Evolutionary conservation across 139 green algal species (phyloP).

Genomic region (Closterium sp.): DNA sequence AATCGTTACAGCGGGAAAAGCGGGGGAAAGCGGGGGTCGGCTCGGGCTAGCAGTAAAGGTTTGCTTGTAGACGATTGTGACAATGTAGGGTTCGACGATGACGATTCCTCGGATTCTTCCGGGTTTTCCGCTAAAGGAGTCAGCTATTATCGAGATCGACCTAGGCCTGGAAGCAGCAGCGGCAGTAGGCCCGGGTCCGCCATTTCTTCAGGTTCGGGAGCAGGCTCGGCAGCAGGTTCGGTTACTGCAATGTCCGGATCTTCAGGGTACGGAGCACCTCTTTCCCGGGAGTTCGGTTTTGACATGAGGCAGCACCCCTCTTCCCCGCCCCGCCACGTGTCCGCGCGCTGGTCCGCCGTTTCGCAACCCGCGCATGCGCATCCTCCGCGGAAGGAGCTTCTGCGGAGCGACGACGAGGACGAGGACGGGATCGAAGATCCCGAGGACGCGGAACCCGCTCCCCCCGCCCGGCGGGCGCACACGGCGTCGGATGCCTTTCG

Average conservation of each 20-base stretch:
- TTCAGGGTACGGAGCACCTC: background rate
- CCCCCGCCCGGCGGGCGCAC: background rate
- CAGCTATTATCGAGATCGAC: background rate
- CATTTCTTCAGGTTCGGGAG: background rate
- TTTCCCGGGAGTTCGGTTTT: background rate
- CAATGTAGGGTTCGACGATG: background rate
- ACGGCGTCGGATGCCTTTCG: background rate
- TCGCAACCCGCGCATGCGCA: background rate
- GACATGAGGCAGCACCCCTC: background rate
- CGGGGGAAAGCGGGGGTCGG: background rate
- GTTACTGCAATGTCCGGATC: background rate
- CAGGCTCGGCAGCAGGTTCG: background rate
- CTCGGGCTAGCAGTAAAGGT: background rate
- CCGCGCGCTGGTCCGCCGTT: background rate
- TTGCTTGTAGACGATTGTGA: background rate
- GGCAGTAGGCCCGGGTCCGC: background rate
- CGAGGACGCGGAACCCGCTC: background rate
- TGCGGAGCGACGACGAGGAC: background rate
- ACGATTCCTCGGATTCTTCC: background rate
- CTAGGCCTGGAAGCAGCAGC: background rate
- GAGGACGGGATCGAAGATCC: background rate
- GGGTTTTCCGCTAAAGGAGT: background rate
- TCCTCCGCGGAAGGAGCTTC: background rate
- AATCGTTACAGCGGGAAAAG: background rate
- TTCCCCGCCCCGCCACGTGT: background rate